Evolutionary conservation across 345 rosid genomes (phyloP), one percentile per base, ranked within the genome.

Genomic region (Durio zibethinus): DNA sequence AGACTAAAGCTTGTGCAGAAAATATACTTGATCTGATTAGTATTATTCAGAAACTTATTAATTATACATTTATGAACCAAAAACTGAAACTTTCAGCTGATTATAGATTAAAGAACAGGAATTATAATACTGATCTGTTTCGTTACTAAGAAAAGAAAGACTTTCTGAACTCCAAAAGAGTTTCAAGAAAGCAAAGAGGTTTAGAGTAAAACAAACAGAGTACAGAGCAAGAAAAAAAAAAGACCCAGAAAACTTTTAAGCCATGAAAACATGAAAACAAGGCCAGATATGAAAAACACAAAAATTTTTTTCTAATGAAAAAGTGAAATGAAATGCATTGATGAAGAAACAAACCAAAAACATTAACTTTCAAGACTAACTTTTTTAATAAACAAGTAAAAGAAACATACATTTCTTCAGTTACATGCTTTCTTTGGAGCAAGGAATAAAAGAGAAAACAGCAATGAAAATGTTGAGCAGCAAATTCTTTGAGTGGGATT

Each of bases 191-290:
- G 43, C 29, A 31, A 69, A 62, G 40, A 60, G 29, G 47, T 75
- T 78, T 82, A 52, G 36, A 61, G 40, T 52, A n/a, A 76, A 60
- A n/a, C 79, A 76, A 81, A 62, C 75, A 76, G 65, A 61, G 65
- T 42, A 18, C 23, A 74, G 63, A 78, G 62, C 15, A 56, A 16
- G 66, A 4, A 59, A 67, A 71, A 56, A 52, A 54, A 21, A 35
- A 75, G 42, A 75, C 38, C 57, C 78, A 62, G 47, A 75, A 31
- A 62, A 20, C 40, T 29, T 38, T 50, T 25, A 66, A 65, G 64
- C 0, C 18, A 15, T 47, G 52, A 47, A 45, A 45, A 48, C 33
- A 66, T 35, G 16, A 64, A 52, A 76, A 21, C 45, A 23, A 52
- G 12, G 11, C 53, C 63, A 53, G 54, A 29, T 15, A 38, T 21